Evolutionary conservation across 2,329 filamentous ascomycete genomes (phyloP), one percentile per base, ranked within the genome.

Genomic region (Aspergillus calidoustus): DNA sequence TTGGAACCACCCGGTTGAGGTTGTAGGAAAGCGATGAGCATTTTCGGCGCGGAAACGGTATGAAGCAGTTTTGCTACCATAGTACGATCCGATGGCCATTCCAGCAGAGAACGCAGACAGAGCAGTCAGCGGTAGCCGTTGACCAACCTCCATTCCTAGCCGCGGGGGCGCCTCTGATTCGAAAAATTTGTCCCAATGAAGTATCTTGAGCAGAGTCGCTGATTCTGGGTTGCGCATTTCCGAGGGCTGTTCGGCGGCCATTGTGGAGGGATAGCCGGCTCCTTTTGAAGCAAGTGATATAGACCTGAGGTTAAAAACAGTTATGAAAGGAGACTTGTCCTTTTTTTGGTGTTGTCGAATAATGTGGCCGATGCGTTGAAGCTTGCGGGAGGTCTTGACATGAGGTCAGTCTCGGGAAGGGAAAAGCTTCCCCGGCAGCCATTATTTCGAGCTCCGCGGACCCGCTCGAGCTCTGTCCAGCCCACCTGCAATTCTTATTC

Each of bases 41-140:
- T 99, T 96, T 79, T 99, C 95, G 63, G 95, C 95, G 59, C 94
- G 90, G 81, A 97, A 99, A 44, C 91, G 90, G 61, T 96, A 83
- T 55, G 91, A 89, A 0, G 91, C 87, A 74, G 86, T 88, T 72
- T 88, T 88, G 61, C 88, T 89, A 25, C 92, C 92, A 59, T 93
- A 87, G 7, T 87, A 83, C 19, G 89, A 81, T 28, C 93, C 93
- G 13, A 97, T 81, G 1, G 80, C 81, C 73, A 91, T 83, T 57
- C 92, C 92, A n/a, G 89, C 81, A 4, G 86, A 69, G 67, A 91
- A 91, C 7, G 89, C 87, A 28, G 87, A 80, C 11, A 84, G 64
- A 3, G 87, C 82, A 13, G 89, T 88, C 55, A 90, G 80, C 41
- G 89, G 83, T 43, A 95, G 83, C 62, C 92, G 89, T 19, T 85